Base-by-base conservation (phyloP, 1,139 yeast genomes). In the Kazachstania sp. region DNA sequence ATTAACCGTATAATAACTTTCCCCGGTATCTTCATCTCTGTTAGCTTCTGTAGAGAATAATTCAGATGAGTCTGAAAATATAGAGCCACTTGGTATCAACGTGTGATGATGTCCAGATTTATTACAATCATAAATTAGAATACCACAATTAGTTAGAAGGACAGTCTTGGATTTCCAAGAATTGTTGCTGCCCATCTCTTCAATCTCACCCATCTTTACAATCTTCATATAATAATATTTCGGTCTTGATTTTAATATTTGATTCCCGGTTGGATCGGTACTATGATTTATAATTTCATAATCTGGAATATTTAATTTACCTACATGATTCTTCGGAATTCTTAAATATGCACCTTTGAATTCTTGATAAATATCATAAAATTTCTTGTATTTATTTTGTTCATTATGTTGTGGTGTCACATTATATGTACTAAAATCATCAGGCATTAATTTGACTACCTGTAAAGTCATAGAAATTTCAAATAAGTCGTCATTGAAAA, bases 61-160 rank as follows among this genome's bases (percentile, higher is more conserved):
- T 16, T 32, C 38, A 16, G 39, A 29, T 7, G 16, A n/a, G 15
- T 42, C 44, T 35, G 35, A 42, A 16, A 35, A 35, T 9, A 29
- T 34, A 19, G 37, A 39, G 3, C 34, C 43, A 39, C 39, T 39
- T 15, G 43, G 43, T 26, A 40, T 40, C 4, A 40, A 32, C 4
- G 37, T 18, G 28, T 44, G 42, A 15, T 44, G 42, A 23, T 40
- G 37, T 4, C 26, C 13, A 7, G 19, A 16, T 43, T 41, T 45
- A 26, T 40, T 49, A 41, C 63, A 64, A 37, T 71, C 74, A 56
- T 70, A 74, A 29, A 74, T 58, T 13, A 73, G 61, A 23, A 74
- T 53, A 2, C 78, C 78, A 50, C 71, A 66, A 1, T 73, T 61
- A 0, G 79, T 75, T 41, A 75, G 53, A 18, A 74, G 57, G 18